Conservation (phyloP, 495 filamentous ascomycete species). For the Hypoxylon lienhwacheense region DNA sequence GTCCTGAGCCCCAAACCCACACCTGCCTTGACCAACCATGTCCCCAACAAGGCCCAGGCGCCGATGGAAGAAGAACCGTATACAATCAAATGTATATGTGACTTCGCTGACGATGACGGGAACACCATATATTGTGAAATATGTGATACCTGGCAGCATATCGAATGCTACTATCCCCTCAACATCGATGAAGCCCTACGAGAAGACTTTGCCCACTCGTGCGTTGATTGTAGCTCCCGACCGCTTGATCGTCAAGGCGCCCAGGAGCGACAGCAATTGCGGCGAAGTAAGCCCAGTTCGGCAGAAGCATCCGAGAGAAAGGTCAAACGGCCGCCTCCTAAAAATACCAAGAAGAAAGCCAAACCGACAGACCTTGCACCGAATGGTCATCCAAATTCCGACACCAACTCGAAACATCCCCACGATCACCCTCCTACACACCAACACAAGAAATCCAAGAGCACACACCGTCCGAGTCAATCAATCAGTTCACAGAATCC, state of each 20-base stretch:
- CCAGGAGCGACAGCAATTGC: conserved; percentile 58
- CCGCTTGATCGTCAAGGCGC: conserved; percentile 70
- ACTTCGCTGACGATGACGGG: conserved; percentile 90
- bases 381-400: conserved; percentile 49
- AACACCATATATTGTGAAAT: conserved; percentile 94
- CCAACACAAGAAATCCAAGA: conserved; percentile 71
- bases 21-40: conserved; percentile 56
- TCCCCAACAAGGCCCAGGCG: conserved; percentile 52
- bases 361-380: conserved; percentile 55
- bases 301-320: conserved; percentile 62
- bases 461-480: conserved; percentile 67
- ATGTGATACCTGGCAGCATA: conserved; percentile 98
- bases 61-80: conserved; percentile 82
- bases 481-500: conserved; percentile 65
- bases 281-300: conserved; percentile 53
- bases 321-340: conserved; percentile 65
- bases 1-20: conserved; percentile 55
- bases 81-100: conserved; percentile 97
- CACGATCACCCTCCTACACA: conserved; percentile 43
- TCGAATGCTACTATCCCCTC: conserved; percentile 87
- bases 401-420: conserved; percentile 41
- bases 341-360: conserved; percentile 75
- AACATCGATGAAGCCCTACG: conserved; percentile 70
- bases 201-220: conserved; percentile 70
- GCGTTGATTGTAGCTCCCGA: conserved; percentile 81